Evolutionary conservation across 495 filamentous ascomycete species (phyloP).

Genomic region (Durotheca rogersii): DNA sequence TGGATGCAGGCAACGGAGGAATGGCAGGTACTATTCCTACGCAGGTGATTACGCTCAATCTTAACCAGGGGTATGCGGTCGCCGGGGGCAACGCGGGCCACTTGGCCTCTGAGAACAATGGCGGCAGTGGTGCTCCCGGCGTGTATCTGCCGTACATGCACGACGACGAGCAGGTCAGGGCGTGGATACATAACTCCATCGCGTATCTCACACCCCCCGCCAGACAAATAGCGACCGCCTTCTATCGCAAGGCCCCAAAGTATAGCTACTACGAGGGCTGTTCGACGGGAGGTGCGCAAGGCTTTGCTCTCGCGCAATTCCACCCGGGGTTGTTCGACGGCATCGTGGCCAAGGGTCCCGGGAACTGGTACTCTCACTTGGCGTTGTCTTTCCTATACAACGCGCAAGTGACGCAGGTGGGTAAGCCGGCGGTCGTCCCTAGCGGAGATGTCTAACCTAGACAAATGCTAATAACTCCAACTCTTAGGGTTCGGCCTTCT

Average conservation of each 20-base stretch:
- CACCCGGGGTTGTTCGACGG: constrained; percentile 47
- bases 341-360: constrained; percentile 43
- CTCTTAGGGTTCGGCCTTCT: constrained; percentile 10
- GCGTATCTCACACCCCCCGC: constrained; percentile 39
- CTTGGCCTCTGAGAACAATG: constrained; percentile 29
- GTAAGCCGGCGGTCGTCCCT: not conserved
- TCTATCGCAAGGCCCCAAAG: constrained; percentile 35
- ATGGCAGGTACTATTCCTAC: constrained; percentile 41
- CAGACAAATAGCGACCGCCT: constrained; percentile 30
- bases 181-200: constrained; percentile 50
- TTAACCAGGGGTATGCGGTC: constrained; percentile 42
- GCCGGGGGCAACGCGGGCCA: constrained; percentile 41
- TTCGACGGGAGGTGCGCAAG: constrained; percentile 51
- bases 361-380: constrained; percentile 48
- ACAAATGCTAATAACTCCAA: constrained; percentile 5
- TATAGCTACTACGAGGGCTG: constrained; percentile 46
- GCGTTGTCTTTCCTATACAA: constrained; percentile 48
- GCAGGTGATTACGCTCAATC: constrained; percentile 30
- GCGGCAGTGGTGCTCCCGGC: constrained; percentile 26
- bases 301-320: constrained; percentile 47
- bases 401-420: constrained; percentile 31
- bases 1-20: constrained; percentile 38
- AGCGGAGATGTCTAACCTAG: not conserved
- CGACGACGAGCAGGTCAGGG: constrained; percentile 36
- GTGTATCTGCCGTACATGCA: constrained; percentile 38